Evolutionary conservation across 2,329 filamentous ascomycete species (phyloP).

Genomic region (Aureobasidium pullulans): DNA sequence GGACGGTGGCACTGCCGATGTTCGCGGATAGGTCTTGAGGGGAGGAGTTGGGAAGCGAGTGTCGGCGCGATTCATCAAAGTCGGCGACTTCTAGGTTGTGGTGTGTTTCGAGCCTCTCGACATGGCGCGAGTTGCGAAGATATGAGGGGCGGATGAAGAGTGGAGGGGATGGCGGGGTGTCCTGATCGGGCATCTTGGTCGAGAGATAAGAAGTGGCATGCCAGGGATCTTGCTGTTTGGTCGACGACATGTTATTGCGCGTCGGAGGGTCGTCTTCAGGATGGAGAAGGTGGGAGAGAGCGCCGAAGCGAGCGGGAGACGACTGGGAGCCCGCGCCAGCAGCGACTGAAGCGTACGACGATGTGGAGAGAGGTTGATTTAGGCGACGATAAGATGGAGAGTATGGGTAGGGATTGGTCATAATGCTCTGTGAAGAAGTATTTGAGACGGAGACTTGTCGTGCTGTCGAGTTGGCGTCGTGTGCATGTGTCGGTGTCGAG

Average conservation of each 20-base stretch:
- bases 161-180: conserved; percentile 24
- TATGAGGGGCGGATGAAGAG: conserved; percentile 79
- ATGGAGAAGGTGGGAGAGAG: conserved; percentile 46
- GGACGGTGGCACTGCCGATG: conserved; percentile 50
- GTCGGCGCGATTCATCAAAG: conserved; percentile 1
- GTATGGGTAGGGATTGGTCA: conserved; percentile 37
- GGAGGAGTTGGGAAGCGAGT: background rate
- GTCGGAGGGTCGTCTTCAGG: conserved; percentile 21
- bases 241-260: background rate
- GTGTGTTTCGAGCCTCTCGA: conserved; percentile 65
- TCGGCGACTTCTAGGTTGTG: conserved; percentile 49
- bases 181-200: background rate
- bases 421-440: conserved; percentile 19
- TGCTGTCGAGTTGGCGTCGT: background rate
- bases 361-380: conserved; percentile 19
- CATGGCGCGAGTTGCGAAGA: conserved; percentile 68
- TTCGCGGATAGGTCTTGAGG: conserved; percentile 44
- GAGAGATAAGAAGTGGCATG: background rate
- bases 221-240: background rate
- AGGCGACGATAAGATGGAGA: conserved; percentile 31
- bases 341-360: conserved; percentile 56
- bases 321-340: conserved; percentile 28
- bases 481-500: background rate
- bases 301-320: conserved; percentile 31
- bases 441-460: background rate